Conservation (phyloP, 345 rosid genomes). For the Cardamine chenopodiifolia region DNA sequence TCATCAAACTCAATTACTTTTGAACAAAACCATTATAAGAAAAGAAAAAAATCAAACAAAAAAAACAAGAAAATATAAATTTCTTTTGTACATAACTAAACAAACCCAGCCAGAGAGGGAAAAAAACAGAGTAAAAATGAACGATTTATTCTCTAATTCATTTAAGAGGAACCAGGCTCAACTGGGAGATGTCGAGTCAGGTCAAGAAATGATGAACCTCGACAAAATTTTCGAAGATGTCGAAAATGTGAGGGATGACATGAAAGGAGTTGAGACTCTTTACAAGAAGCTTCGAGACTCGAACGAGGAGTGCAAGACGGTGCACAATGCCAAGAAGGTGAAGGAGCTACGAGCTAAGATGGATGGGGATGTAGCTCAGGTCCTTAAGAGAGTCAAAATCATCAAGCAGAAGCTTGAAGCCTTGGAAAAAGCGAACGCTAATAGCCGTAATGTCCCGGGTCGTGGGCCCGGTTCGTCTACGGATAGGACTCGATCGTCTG, state of each 20-base stretch:
- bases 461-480: slow-evolving; percentile 86
- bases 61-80: background rate
- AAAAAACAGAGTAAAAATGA: slow-evolving; percentile 49
- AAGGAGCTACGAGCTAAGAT: slow-evolving; percentile 64
- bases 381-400: slow-evolving; percentile 64
- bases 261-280: slow-evolving; percentile 58
- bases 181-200: slow-evolving; percentile 66
- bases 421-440: slow-evolving; percentile 67
- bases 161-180: slow-evolving; percentile 72
- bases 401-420: slow-evolving; percentile 78
- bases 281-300: slow-evolving; percentile 68
- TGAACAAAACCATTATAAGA: slow-evolving; percentile 2
- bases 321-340: slow-evolving; percentile 66
- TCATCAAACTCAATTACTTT: slow-evolving; percentile 14
- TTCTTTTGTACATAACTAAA: slow-evolving; percentile 7
- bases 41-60: background rate
- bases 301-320: slow-evolving; percentile 69
- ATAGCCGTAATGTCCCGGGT: slow-evolving; percentile 61
- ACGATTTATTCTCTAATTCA: slow-evolving; percentile 80
- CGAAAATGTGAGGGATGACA: slow-evolving; percentile 74
- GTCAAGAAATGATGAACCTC: slow-evolving; percentile 65
- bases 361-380: slow-evolving; percentile 69
- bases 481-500: slow-evolving; percentile 78
- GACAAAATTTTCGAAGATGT: slow-evolving; percentile 83
- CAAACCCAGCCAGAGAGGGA: background rate